These are phyloP conservation scores for Claviceps purpurea DNA, from an alignment of 2,329 filamentous ascomycete genomes.

Conservation along the genomic window DNA sequence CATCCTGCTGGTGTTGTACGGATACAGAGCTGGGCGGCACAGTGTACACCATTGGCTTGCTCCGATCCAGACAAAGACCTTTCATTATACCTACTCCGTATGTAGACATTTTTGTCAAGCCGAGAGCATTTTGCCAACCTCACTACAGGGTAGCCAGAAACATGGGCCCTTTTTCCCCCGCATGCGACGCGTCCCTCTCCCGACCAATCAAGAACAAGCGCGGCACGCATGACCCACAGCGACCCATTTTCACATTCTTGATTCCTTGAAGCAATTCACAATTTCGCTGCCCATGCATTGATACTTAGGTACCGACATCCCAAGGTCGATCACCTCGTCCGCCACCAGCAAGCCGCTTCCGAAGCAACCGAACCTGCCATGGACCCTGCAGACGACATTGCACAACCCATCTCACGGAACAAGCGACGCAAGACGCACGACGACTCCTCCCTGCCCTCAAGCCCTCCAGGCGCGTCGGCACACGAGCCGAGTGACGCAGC, in stretches of 20 bases:
- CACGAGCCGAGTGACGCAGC: not conserved
- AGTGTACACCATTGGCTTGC: too few species aligned
- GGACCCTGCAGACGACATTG: conserved; percentile 16
- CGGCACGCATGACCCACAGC: not conserved
- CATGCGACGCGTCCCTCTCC: not conserved
- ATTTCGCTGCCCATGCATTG: conserved; percentile 8
- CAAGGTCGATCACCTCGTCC: not conserved
- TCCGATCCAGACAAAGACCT: too few species aligned
- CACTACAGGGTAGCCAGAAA: not conserved
- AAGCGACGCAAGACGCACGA: conserved; percentile 22
- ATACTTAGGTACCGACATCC: not conserved
- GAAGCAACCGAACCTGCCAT: conserved; percentile 11
- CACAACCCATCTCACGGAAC: conserved; percentile 13
- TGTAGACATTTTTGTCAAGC: too few species aligned
- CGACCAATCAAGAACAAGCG: not conserved
- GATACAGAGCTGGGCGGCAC: too few species aligned
- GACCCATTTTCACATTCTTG: not conserved
- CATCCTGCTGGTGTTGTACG: not conserved
- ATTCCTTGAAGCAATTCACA: not conserved
- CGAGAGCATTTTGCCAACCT: not conserved
- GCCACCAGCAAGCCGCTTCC: not conserved
- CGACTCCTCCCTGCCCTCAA: conserved; percentile 15
- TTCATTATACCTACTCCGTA: too few species aligned
- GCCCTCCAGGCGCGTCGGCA: conserved; percentile 10
- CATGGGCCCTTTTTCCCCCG: not conserved